A percentile compares a stretch with the other conserved stretches of the same genome.
Conservation (phyloP, 805 yeast genomes). For the Yamadazyma akitaensis region DNA sequence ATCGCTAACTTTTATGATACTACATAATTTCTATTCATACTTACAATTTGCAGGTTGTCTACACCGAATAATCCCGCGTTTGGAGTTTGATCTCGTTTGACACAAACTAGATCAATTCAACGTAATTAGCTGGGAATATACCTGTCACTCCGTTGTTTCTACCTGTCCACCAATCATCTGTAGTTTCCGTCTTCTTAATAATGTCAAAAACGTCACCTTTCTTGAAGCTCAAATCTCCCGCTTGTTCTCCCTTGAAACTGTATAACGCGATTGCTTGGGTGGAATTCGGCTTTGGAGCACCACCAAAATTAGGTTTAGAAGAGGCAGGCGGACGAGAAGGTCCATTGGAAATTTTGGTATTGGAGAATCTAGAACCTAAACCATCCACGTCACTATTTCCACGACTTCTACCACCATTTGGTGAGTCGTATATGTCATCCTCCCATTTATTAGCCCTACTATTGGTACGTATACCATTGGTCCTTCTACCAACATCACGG, state of each 20-base stretch:
- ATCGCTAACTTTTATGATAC: background rate
- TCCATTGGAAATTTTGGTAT: conserved; percentile 25
- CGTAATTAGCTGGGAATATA: conserved; percentile 96
- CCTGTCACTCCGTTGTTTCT: conserved; percentile 80
- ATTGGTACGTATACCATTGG: conserved; percentile 8
- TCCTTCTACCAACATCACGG: conserved; percentile 4
- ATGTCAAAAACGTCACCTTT: conserved; percentile 94
- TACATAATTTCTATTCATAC: background rate
- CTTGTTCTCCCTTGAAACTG: conserved; percentile 86
- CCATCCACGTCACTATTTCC: conserved; percentile 31
- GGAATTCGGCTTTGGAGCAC: conserved; percentile 36
- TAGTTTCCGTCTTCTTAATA: conserved; percentile 78
- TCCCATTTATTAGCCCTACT: conserved; percentile 53
- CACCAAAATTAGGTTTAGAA: conserved; percentile 41
- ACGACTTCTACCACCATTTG: conserved; percentile 26
- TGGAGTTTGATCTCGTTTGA: too few relatives aligned
- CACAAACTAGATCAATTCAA: conserved; percentile 58
- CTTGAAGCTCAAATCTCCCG: conserved; percentile 88
- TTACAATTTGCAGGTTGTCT: background rate
- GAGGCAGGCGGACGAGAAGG: conserved; percentile 38
- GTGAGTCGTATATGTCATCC: conserved; percentile 77
- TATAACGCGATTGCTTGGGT: conserved; percentile 88
- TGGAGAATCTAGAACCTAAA: conserved; percentile 33
- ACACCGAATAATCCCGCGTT: too few relatives aligned
- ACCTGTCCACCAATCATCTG: conserved; percentile 99